phyloP scores from a whole-genome alignment of 1,284 basidiomycete genomes.

The Pseudozyma sp. region DNA sequence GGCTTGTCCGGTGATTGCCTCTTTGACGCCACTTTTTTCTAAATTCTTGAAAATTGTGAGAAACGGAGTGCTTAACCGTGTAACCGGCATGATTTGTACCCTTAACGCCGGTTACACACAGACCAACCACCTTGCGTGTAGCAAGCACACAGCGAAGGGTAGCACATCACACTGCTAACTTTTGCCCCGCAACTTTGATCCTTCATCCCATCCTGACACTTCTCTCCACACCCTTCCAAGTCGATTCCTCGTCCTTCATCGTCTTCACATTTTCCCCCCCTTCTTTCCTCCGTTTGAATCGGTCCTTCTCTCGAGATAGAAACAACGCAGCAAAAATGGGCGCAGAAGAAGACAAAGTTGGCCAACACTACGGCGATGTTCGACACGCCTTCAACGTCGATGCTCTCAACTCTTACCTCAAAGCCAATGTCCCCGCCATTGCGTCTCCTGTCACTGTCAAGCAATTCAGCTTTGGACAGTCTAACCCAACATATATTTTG shows the following conservation, averaged over 20 bases:
- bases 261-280: neutral
- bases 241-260: neutral
- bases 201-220: neutral
- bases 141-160: neutral
- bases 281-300: neutral
- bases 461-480: constrained; percentile 82
- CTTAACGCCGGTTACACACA: constrained; percentile 2
- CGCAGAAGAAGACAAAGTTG: constrained; percentile 28
- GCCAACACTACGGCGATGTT: constrained; percentile 55
- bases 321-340: neutral
- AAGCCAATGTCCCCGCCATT: constrained; percentile 74
- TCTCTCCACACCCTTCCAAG: too few relatives aligned
- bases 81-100: too few relatives aligned
- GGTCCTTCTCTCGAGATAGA: neutral
- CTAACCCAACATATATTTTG: constrained; percentile 94
- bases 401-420: constrained; percentile 73
- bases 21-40: too few relatives aligned
- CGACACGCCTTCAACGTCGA: constrained; percentile 50
- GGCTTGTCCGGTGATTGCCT: too few relatives aligned
- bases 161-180: neutral
- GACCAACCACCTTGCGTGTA: neutral
- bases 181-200: constrained; percentile 9
- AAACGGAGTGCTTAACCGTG: too few relatives aligned
- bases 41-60: too few relatives aligned
- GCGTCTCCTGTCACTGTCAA: constrained; percentile 80